phyloP scores from a whole-genome alignment of 495 filamentous ascomycete species.

The Elaphomyces granulatus region DNA sequence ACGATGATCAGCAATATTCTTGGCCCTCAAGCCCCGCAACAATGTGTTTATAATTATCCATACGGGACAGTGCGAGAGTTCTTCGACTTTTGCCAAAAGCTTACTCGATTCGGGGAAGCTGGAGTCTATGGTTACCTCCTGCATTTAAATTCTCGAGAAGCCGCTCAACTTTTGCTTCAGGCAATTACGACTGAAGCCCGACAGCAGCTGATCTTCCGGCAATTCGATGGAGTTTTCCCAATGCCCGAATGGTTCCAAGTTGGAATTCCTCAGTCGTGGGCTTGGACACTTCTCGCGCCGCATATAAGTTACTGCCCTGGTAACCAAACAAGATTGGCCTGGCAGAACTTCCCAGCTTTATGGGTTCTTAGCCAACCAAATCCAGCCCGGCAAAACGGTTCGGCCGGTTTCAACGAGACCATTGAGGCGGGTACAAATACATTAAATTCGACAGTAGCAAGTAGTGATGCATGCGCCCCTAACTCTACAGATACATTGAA shows the following conservation, averaged over 20 bases:
- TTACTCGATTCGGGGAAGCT: conserved; percentile 69
- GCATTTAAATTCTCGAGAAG: conserved; percentile 66
- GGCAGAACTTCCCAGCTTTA: conserved; percentile 80
- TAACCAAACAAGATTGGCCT: conserved; percentile 60
- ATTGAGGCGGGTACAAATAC: conserved; percentile 19
- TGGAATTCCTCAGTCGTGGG: conserved; percentile 74
- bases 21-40: conserved; percentile 46
- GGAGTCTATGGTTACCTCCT: conserved; percentile 76
- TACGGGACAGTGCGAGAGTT: conserved; percentile 63
- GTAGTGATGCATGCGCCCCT: conserved; percentile 34
- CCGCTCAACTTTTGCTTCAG: conserved; percentile 56
- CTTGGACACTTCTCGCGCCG: conserved; percentile 72
- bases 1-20: conserved; percentile 72
- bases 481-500: too few species aligned
- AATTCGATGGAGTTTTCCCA: conserved; percentile 70
- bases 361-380: conserved; percentile 67
- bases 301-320: conserved; percentile 68
- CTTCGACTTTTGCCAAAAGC: conserved; percentile 74
- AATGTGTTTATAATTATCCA: conserved; percentile 76
- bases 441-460: conserved; percentile 22
- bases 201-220: conserved; percentile 80
- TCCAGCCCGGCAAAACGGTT: conserved; percentile 42
- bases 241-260: conserved; percentile 79
- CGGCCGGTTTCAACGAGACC: conserved; percentile 26
- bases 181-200: conserved; percentile 74